A percentile compares a stretch with the other conserved stretches of the same genome.
phyloP scores from a whole-genome alignment of 2,329 filamentous ascomycete species.

The Didymella pinodella region DNA sequence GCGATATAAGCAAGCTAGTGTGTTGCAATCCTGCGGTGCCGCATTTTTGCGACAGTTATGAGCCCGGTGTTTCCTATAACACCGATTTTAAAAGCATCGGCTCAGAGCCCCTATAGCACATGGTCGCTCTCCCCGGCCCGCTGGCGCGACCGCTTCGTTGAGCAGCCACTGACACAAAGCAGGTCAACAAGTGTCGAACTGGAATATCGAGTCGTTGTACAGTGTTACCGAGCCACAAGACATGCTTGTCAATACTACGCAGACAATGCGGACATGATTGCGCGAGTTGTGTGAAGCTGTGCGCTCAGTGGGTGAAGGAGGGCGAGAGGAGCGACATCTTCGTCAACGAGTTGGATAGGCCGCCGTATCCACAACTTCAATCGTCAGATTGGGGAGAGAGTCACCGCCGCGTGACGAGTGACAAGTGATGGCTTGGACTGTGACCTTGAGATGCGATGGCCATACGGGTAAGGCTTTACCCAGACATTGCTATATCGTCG shows the following conservation, averaged over 20 bases:
- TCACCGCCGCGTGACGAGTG: background rate
- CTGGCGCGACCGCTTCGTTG: background rate
- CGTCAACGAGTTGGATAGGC: conserved; percentile 41
- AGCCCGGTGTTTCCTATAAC: conserved; percentile 8
- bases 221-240: conserved; percentile 25
- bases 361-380: conserved; percentile 6
- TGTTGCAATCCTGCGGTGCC: too few relatives aligned
- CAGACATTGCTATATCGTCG: background rate
- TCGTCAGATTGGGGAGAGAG: background rate
- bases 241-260: conserved; percentile 35
- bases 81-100: conserved; percentile 14
- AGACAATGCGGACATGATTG: conserved; percentile 46
- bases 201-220: conserved; percentile 34
- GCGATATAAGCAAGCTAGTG: too few relatives aligned
- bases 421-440: background rate
- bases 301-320: conserved; percentile 52
- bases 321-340: conserved; percentile 44
- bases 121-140: conserved; percentile 48
- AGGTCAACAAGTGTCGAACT: conserved; percentile 32
- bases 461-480: background rate
- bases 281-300: conserved; percentile 48
- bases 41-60: too few relatives aligned
- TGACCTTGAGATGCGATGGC: background rate
- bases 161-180: background rate
- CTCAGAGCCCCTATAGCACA: conserved; percentile 44